Evolutionary conservation across 73 alveolate species (phyloP).

Genomic region (Uronychia setigera): DNA sequence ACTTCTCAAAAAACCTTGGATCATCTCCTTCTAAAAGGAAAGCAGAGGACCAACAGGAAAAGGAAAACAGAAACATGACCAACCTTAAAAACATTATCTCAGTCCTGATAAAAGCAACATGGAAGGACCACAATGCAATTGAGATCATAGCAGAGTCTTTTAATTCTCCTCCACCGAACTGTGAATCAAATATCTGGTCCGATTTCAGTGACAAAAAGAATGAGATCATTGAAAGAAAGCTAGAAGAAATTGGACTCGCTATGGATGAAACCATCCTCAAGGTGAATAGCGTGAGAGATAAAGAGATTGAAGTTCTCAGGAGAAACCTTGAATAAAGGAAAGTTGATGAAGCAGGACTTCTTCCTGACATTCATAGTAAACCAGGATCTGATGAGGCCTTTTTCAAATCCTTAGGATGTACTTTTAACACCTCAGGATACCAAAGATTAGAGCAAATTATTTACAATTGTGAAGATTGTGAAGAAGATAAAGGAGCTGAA

Average conservation of each 20-base stretch:
- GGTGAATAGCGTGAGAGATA: too few relatives aligned
- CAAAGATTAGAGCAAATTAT: neutral
- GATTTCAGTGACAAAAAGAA: neutral
- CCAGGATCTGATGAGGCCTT: too few relatives aligned
- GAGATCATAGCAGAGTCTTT: neutral
- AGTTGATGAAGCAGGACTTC: too few relatives aligned
- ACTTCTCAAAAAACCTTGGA: neutral
- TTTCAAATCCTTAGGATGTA: too few relatives aligned
- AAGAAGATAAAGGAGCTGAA: neutral
- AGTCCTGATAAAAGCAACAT: neutral
- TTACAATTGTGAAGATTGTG: constrained; percentile 16
- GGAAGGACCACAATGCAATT: neutral
- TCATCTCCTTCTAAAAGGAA: neutral
- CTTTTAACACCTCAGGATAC: constrained; percentile 15
- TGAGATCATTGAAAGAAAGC: neutral
- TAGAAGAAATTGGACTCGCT: neutral
- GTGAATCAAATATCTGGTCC: neutral
- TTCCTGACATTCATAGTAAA: too few relatives aligned
- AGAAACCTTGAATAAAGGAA: too few relatives aligned
- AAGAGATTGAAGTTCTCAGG: too few relatives aligned
- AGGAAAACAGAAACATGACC: neutral
- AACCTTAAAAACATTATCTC: neutral
- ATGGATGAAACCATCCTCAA: neutral
- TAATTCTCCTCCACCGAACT: too few relatives aligned
- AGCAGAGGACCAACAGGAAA: too few relatives aligned